Conservation (phyloP, 495 filamentous ascomycete species). For the Elaphomyces granulatus region DNA sequence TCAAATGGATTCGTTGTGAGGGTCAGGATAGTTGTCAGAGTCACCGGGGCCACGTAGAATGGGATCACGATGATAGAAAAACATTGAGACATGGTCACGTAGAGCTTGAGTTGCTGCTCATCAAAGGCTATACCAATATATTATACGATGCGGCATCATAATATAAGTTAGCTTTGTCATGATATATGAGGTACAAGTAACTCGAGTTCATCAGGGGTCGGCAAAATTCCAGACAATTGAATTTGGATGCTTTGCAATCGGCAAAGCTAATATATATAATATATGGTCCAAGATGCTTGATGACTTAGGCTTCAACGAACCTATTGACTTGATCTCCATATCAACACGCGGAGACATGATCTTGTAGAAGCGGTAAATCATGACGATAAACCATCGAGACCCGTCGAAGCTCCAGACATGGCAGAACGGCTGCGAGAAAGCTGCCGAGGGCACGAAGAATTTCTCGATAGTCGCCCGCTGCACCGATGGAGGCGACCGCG, state of each 20-base stretch:
- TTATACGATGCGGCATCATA: too few relatives aligned
- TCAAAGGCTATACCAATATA: slow-evolving; percentile 51
- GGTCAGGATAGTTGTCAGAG: slow-evolving; percentile 57
- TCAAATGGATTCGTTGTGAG: slow-evolving; percentile 30
- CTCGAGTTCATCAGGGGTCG: too few relatives aligned
- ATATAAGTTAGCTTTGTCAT: too few relatives aligned
- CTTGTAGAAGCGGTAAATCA: slow-evolving; percentile 78
- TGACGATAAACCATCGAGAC: slow-evolving; percentile 44
- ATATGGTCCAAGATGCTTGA: too few relatives aligned
- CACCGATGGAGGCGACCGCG: slow-evolving; percentile 44
- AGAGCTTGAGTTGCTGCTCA: slow-evolving; percentile 45
- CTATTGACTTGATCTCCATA: slow-evolving; percentile 51
- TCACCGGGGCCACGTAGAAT: slow-evolving; percentile 50
- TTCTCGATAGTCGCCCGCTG: slow-evolving; percentile 48
- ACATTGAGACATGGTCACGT: slow-evolving; percentile 52
- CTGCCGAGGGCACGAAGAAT: slow-evolving; percentile 54
- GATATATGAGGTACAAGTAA: too few relatives aligned
- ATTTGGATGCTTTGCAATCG: too few relatives aligned
- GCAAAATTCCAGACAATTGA: too few relatives aligned
- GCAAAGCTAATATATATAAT: too few relatives aligned
- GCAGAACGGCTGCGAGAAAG: slow-evolving; percentile 73
- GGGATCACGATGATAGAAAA: slow-evolving; percentile 69
- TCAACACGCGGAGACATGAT: slow-evolving; percentile 63
- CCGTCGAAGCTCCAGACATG: slow-evolving; percentile 45
- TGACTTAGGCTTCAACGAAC: too few relatives aligned